Evolutionary conservation across 148 eudicot genomes (phyloP).

Genomic region (Rhododendron molle): DNA sequence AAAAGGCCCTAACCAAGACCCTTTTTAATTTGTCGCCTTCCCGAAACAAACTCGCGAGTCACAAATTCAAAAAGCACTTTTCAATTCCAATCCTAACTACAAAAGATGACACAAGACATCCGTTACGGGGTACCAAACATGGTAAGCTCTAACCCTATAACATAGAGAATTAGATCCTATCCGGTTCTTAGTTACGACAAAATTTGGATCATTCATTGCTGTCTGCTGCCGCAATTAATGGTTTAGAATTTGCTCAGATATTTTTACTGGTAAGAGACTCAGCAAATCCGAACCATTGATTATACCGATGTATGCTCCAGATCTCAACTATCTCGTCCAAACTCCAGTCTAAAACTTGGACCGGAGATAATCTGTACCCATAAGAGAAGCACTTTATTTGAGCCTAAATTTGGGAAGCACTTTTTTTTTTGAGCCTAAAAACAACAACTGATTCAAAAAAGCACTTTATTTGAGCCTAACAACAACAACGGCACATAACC

Average conservation of each 20-base stretch:
- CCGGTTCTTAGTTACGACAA: too few species aligned
- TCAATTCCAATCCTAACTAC: not conserved
- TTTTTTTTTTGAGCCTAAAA: not conserved
- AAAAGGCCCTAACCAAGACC: not conserved
- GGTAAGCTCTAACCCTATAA: not conserved
- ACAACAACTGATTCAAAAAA: not conserved
- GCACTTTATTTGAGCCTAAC: not conserved
- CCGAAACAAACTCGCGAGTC: not conserved
- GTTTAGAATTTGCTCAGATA: too few species aligned
- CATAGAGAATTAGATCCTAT: not conserved
- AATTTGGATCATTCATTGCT: too few species aligned
- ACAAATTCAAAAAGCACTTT: not conserved
- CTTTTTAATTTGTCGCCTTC: not conserved
- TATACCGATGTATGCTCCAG: too few species aligned
- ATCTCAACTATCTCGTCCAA: too few species aligned
- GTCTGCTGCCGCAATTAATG: too few species aligned
- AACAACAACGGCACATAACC: not conserved
- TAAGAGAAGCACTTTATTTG: not conserved
- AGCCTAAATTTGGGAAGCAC: not conserved
- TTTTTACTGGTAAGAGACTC: too few species aligned
- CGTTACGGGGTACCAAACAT: not conserved
- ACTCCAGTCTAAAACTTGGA: too few species aligned
- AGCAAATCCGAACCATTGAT: too few species aligned
- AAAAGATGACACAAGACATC: not conserved
- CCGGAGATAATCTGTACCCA: not conserved